Evolutionary conservation across 352 stramenopile genomes (phyloP).

Genomic region (Pythium diclinum): DNA sequence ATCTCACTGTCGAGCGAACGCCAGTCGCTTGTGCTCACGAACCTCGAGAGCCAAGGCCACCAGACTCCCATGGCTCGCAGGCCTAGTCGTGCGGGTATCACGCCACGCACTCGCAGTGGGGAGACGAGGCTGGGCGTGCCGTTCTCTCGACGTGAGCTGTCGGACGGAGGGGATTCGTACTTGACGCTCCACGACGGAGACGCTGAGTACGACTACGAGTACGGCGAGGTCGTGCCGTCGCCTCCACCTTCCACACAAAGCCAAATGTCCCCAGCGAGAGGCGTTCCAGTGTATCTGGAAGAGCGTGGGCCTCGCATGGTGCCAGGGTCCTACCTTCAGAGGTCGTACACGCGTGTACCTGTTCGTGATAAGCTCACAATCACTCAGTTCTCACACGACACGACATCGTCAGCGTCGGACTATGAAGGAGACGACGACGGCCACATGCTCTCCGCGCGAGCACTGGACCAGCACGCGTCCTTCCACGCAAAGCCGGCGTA

Average conservation of each 20-base stretch:
- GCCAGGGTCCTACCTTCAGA: not conserved
- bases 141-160: slow-evolving; percentile 1
- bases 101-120: not conserved
- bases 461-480: not conserved
- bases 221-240: not conserved
- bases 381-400: not conserved
- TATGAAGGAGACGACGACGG: not conserved
- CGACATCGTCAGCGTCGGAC: not conserved
- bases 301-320: not conserved
- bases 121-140: not conserved
- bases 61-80: not conserved
- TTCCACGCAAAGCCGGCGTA: not conserved
- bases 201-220: not conserved
- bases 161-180: not conserved
- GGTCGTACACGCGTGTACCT: not conserved
- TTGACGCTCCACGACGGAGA: not conserved
- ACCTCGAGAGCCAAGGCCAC: not conserved
- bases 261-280: not conserved
- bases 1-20: not conserved
- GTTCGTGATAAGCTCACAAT: not conserved
- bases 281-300: not conserved
- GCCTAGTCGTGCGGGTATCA: not conserved
- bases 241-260: not conserved
- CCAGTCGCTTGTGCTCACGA: not conserved
- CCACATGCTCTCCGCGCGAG: not conserved